Base-by-base conservation (phyloP, 148 eudicot species). In the Fagopyrum tataricum region DNA sequence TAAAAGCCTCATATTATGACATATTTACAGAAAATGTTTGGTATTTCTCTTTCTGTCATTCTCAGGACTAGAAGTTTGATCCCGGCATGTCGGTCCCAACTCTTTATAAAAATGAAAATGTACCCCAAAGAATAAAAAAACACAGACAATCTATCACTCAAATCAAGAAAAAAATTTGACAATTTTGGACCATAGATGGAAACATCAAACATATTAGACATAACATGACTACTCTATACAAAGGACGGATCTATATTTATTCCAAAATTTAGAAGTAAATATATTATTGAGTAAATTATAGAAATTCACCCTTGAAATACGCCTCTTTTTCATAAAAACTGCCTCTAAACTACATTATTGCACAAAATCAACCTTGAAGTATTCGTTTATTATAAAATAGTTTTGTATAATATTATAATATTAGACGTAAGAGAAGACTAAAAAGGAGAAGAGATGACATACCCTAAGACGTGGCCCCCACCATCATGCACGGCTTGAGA, bases 401-500 rank as follows among this genome's bases (percentile, higher is more conserved):
- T n/a, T n/a, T n/a, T n/a, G n/a, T n/a, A n/a, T n/a, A n/a, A n/a
- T n/a, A n/a, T n/a, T n/a, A n/a, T n/a, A n/a, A n/a, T n/a, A n/a
- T n/a, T n/a, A n/a, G n/a, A n/a, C n/a, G n/a, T n/a, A n/a, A n/a
- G 42, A 31, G 14, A 56, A 2, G 7, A 14, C 20, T 18, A 26
- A 55, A 5, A 52, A 7, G 20, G 58, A 14, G 58, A 59, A 59
- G 40, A 21, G 68, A 13, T 46, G 44, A 42, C 53, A 52, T 86
- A 93, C 98, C 98, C 98, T 79, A 93, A 91, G 84, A 93, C 98
- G 85, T 93, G 98, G 87, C 98, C 96, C 83, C 98, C 98, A 81
- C 98, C 98, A 88, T 93, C 91, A 87, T 93, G 95, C 85, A 87
- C 98, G 71, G 98, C 95, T 84, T 93, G 98, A 83, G 98, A 91